Base-by-base conservation (phyloP, 1,284 basidiomycete species). In the Ceratobasidium sp. region DNA sequence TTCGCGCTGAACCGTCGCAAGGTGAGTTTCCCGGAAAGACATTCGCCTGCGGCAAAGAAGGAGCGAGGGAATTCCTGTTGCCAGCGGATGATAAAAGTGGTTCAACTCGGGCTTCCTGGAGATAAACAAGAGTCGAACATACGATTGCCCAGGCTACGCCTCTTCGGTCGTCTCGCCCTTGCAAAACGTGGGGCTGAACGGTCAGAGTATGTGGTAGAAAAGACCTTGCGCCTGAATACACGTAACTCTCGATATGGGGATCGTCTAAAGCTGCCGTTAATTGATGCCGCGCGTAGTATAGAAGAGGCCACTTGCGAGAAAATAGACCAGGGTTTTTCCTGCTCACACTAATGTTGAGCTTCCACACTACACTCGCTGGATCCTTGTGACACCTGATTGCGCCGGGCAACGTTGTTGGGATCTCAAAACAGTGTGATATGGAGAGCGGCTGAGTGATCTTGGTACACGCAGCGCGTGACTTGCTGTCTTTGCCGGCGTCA, bases 381-480 rank as follows among this genome's bases (percentile, higher is more conserved):
- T 71, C 68, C 29, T 71, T 71, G 68, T 71, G 54, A 56, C 68
- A 71, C 16, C 59, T 71, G 4, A 71, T 71, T 48, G 68, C 68
- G 14, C 68, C 54, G 16, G 68, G 68, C 37, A 71, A 29, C 2
- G 53, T 71, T 49, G 53, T 71, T 22, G 68, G 68, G 39, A 71
- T 46, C 14, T 71, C 34, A 24, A 71, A 71, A 41, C 54, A 34
- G 27, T 71, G 54, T 22, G 48, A 41, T 13, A 71, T 24, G 54
- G 53, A 48, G 11, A 71, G 27, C 37, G 68, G 68, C 13, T 49
- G 53, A 24, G 46, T 49, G 24, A 71, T 49, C 54, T 59, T 71
- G 34, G 19, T 37, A 48, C 46, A 71, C 24, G 68, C 1, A 8
- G 24, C n/a, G 11, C 68, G 19, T 6, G 54, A 43, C 31, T 59